These are phyloP conservation scores for Geosmithia putterillii DNA, from an alignment of 2,329 filamentous ascomycete genomes.

Conservation along the genomic window DNA sequence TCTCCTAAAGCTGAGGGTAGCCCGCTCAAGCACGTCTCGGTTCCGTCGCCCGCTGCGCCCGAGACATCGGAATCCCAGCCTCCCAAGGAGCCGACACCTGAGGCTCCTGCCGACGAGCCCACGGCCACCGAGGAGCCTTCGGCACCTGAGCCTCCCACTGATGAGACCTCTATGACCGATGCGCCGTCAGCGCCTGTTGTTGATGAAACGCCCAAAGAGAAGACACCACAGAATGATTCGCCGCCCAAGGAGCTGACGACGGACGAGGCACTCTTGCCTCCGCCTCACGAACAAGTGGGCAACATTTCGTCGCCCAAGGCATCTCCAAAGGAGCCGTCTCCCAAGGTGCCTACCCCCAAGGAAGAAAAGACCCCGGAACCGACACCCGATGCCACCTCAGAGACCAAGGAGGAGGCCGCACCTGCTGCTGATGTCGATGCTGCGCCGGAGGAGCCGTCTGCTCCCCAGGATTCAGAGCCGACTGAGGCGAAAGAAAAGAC, in stretches of 20 bases:
- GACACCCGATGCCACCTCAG: conserved; percentile 11
- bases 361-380: conserved; percentile 12
- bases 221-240: conserved; percentile 13
- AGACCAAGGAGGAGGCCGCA: conserved; percentile 11
- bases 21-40: conserved; percentile 37
- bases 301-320: conserved; percentile 17
- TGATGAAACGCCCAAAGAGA: conserved; percentile 13
- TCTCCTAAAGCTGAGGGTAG: conserved; percentile 33
- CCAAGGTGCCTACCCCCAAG: conserved; percentile 14
- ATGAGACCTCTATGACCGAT: conserved; percentile 13
- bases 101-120: not conserved
- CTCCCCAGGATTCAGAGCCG: not conserved
- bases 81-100: not conserved
- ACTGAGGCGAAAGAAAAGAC: not conserved
- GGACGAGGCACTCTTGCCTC: conserved; percentile 16
- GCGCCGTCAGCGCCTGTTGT: conserved; percentile 16
- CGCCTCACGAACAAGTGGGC: conserved; percentile 25
- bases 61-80: not conserved
- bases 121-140: not conserved
- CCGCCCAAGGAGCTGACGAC: conserved; percentile 7
- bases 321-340: conserved; percentile 12
- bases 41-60: conserved; percentile 26
- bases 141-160: conserved; percentile 1
- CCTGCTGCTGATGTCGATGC: not conserved
- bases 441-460: not conserved